Evolutionary conservation across 2,329 filamentous ascomycete genomes (phyloP), one percentile per base, ranked within the genome.

Genomic region (Pseudonectria buxi): DNA sequence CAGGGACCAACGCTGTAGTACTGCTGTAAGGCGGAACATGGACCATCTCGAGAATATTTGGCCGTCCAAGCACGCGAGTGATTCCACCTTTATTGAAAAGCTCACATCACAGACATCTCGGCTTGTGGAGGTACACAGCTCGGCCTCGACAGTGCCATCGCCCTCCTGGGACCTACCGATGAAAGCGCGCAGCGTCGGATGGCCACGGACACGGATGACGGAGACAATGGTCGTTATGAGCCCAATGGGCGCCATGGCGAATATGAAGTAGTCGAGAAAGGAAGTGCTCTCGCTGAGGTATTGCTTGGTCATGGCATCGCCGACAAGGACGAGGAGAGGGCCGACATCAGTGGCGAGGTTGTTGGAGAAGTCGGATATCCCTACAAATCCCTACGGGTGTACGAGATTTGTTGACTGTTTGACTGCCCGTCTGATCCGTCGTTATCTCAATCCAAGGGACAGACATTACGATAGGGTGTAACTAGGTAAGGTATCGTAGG

Each of bases 61-160:
- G 55, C 1, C 49, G 46, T 0, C 63, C 61, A 12, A 64, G 39
- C 2, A 58, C 51, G 4, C 62, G 49, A 3, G 49, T 41, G 12
- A 64, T 54, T 6, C 48, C 50, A 1, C 55, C 49, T 1, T 54
- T 53, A 26, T 58, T 53, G 41, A 46, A 66, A 1, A 67, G 42
- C 32, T 67, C 63, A 27, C 62, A 65, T n/a, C n/a, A n/a, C n/a
- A n/a, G 3, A 65, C 60, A 15, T 64, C 57, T 0, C 42, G 43
- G 4, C 54, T 59, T 0, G 64, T 68, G 0, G 63, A 68, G 0
- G 63, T 57, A 43, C 59, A 62, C 0, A 69, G 37, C 29, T 69
- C 64, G 0, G 54, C 47, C 34, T 70, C 65, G 1, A 48, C 56
- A 1, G 36, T 43, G 0, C 53, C 58, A 0, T 41, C 33, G 3